Evolutionary conservation across 2,329 filamentous ascomycete genomes (phyloP).

Genomic region (Trichoderma polysporum): DNA sequence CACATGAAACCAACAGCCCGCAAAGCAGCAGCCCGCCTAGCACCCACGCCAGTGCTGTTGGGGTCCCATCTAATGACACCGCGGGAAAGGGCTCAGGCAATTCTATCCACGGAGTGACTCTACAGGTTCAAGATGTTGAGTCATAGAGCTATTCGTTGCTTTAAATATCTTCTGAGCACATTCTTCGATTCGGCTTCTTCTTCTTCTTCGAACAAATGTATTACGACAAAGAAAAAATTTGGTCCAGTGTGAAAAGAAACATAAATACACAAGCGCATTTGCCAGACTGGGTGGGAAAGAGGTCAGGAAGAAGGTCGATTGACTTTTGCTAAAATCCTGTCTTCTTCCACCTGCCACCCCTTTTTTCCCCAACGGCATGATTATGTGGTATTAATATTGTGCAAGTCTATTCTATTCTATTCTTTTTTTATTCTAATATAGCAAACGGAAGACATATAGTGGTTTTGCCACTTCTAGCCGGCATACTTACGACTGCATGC

Average conservation of each 20-base stretch:
- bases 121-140: conserved; percentile 35
- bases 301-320: neutral
- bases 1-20: conserved; percentile 67
- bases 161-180: neutral
- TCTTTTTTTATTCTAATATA: conserved; percentile 15
- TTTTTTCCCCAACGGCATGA: neutral
- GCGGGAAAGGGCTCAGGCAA: conserved; percentile 27
- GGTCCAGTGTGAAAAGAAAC: conserved; percentile 4
- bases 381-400: conserved; percentile 7
- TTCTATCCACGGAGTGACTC: conserved; percentile 21
- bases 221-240: conserved; percentile 11
- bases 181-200: neutral
- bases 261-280: conserved; percentile 1
- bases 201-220: conserved; percentile 13
- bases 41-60: conserved; percentile 57
- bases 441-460: neutral
- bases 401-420: neutral
- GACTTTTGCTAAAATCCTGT: neutral
- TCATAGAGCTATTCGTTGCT: conserved; percentile 25
- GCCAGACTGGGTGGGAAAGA: neutral
- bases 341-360: neutral
- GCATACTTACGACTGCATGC: neutral
- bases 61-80: conserved; percentile 35
- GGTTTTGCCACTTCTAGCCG: neutral
- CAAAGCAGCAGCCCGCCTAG: conserved; percentile 66